Evolutionary conservation across 176 grass and related monocot species (phyloP), one percentile per base, ranked within the genome.

Genomic region (Echinochloa phyllopogon): DNA sequence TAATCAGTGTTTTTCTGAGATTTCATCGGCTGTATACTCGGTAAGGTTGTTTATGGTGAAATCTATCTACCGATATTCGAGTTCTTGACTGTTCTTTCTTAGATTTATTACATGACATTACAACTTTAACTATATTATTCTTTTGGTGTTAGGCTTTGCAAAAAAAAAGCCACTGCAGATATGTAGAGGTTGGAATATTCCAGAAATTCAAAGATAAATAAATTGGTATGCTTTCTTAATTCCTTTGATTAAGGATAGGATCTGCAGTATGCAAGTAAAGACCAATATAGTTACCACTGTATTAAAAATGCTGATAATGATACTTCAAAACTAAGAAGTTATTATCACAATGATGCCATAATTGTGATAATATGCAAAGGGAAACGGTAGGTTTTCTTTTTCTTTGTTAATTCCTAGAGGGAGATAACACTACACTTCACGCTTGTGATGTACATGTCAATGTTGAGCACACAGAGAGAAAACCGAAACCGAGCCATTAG

Each of bases 401-500:
- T 3, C 1, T 15, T 58, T 72, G 65, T 73, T 65, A 37, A 65
- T 20, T 74, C 58, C 38, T 65, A 25, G 65, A 83, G 39, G 10
- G 23, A 25, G 43, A 33, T 51, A 21, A 72, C 23, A 37, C 23
- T 78, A 55, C n/a, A 12, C 24, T 52, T 64, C 36, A 3, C 51
- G 23, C 12, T 37, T 57, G 59, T 58, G 77, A 57, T 39, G 65
- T 38, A 72, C 20, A 63, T 79, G 55, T 47, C 87, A 84, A 84
- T 74, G 52, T 44, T 21, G 6, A 43, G 53, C 71, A 76, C 65
- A 76, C 65, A 77, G 72, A 71, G 56, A 47, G 63, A 77, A 45
- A 90, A 86, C 14, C 78, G 83, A 77, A 82, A 86, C 88, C 65
- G 83, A 52, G 50, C 78, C 41, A 72, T 65, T 72, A 55, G 47